Conservation (phyloP, 208 protist species). For the Trypanosoma lewisi region DNA sequence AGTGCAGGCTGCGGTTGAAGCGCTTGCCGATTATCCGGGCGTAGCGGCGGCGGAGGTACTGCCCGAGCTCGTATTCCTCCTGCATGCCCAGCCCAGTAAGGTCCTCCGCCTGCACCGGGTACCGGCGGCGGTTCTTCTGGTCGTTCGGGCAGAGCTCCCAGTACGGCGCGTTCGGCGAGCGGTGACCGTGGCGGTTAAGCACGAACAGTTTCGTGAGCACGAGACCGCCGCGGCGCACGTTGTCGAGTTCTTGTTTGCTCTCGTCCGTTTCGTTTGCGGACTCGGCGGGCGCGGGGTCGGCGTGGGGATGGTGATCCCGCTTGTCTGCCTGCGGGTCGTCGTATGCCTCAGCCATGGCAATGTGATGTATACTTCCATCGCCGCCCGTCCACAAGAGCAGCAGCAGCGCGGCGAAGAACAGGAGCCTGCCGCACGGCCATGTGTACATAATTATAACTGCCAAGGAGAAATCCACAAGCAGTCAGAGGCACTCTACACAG, state of each 20-base stretch:
- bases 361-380: too few relatives aligned
- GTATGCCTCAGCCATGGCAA: too few relatives aligned
- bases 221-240: conserved; percentile 39
- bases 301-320: not conserved
- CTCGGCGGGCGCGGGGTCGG: not conserved
- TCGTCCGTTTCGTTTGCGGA: not conserved
- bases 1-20: conserved; percentile 77
- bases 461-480: too few relatives aligned
- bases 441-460: too few relatives aligned
- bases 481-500: too few relatives aligned
- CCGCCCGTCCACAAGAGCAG: too few relatives aligned
- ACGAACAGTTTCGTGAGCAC: conserved; percentile 74
- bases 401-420: too few relatives aligned
- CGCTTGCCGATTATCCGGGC: conserved; percentile 54
- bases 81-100: conserved; percentile 74
- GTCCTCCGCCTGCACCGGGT: conserved; percentile 69
- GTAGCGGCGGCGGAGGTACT: conserved; percentile 60
- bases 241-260: not conserved
- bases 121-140: conserved; percentile 38
- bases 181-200: conserved; percentile 79
- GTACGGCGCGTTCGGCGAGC: conserved; percentile 74
- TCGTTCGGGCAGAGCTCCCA: conserved; percentile 76
- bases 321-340: too few relatives aligned
- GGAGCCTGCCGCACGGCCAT: too few relatives aligned
- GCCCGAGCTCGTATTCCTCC: conserved; percentile 75